phyloP scores from a whole-genome alignment of 2,329 filamentous ascomycete species.

The Fonsecaea pedrosoi region DNA sequence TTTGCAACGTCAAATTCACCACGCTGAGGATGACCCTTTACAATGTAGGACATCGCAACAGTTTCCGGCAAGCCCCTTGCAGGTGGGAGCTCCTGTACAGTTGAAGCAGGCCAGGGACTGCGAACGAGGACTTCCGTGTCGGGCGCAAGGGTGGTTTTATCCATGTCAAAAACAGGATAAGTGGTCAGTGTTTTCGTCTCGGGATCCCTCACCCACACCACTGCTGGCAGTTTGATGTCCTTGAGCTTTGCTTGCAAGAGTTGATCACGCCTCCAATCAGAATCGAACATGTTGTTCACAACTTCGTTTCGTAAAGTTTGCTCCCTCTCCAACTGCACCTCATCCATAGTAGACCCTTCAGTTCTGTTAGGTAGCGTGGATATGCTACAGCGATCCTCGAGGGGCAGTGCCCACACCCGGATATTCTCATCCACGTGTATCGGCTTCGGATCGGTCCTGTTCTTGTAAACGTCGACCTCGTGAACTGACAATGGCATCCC shows the following conservation, averaged over 20 bases:
- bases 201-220: slow-evolving; percentile 70
- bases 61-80: slow-evolving; percentile 64
- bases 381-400: slow-evolving; percentile 44
- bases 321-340: slow-evolving; percentile 47
- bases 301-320: slow-evolving; percentile 65
- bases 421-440: slow-evolving; percentile 79
- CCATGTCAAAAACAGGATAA: slow-evolving; percentile 72
- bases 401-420: slow-evolving; percentile 81
- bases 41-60: slow-evolving; percentile 82
- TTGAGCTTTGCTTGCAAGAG: slow-evolving; percentile 70
- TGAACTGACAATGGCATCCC: slow-evolving; percentile 74
- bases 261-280: slow-evolving; percentile 74
- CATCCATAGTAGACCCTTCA: slow-evolving; percentile 56
- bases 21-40: slow-evolving; percentile 75
- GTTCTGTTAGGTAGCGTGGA: slow-evolving; percentile 51
- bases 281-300: slow-evolving; percentile 80
- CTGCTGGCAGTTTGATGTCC: slow-evolving; percentile 70
- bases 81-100: slow-evolving; percentile 69
- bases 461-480: slow-evolving; percentile 58
- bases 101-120: slow-evolving; percentile 77
- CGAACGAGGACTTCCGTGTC: slow-evolving; percentile 75
- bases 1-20: slow-evolving; percentile 77
- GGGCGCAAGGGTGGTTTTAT: slow-evolving; percentile 61
- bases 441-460: slow-evolving; percentile 56
- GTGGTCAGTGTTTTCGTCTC: slow-evolving; percentile 66